These are phyloP conservation scores for Neurospora sublineolata DNA, from an alignment of 495 filamentous ascomycete species.

Conservation along the genomic window DNA sequence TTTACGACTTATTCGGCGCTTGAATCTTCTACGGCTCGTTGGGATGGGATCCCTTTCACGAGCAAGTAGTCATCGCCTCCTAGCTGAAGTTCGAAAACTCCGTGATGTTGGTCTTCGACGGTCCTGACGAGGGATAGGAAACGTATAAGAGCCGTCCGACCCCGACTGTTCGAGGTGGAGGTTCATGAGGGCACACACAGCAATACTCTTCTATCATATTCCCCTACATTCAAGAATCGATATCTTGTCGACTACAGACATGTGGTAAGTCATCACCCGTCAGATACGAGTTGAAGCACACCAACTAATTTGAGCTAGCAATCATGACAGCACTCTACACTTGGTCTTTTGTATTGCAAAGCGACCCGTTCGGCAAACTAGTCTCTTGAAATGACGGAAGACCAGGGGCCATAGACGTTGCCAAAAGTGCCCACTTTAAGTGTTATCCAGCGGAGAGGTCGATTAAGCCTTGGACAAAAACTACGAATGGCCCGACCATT, in stretches of 20 bases:
- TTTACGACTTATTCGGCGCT: not conserved
- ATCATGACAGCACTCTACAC: no score
- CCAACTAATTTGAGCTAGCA: not conserved
- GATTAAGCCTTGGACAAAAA: no score
- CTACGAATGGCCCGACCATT: no score
- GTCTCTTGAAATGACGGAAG: no score
- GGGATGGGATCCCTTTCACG: not conserved
- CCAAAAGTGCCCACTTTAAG: no score
- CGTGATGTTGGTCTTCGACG: not conserved
- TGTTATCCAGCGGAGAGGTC: no score
- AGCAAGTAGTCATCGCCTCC: not conserved
- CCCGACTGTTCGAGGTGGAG: not conserved
- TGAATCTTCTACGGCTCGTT: not conserved
- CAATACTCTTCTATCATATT: not conserved
- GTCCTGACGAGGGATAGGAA: not conserved
- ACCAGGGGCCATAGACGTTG: no score
- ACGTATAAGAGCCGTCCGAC: not conserved
- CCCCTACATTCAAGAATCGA: not conserved
- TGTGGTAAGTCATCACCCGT: not conserved
- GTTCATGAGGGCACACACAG: not conserved
- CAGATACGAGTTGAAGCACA: not conserved
- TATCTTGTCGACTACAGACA: not conserved
- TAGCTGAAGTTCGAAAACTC: not conserved
- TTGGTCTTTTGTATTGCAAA: no score
- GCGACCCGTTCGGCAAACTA: no score